Evolutionary conservation across 2,329 filamentous ascomycete species (phyloP), one percentile per base, ranked within the genome.

Genomic region (Penicillium paneum): DNA sequence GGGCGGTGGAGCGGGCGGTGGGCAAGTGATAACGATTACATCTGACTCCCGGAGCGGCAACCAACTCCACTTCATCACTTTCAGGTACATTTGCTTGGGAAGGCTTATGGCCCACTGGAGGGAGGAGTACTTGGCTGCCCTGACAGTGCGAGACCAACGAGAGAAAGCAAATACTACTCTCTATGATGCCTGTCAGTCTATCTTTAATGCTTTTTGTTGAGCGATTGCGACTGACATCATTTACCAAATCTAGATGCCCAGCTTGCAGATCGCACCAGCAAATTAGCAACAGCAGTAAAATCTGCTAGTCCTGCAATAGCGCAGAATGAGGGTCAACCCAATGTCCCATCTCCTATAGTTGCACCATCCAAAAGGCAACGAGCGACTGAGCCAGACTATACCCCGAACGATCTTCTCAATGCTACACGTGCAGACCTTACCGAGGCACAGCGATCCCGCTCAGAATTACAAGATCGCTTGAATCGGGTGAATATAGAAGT

Each of bases 111-210:
- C 84, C 60, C 83, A 83, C 77, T 95, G 92, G 89, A 83, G 87
- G 67, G 85, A 89, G 62, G 89, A 95, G 67, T 97, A 96, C 72
- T 79, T 90, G 58, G 79, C 83, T 58, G 87, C 88, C 61, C 80
- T 97, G 61, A 82, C 85, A 63, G 86, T 88, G 65, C 80, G 85
- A 60, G 89, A 90, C 65, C 81, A 85, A 67, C 81, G 84, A 59
- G 88, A 91, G 67, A 81, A 84, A 67, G 79, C 79, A 54, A 83
- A 86, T 63, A 76, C 79, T 66, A 81, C 85, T 49, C 82, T 95
- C 57, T 88, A 96, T 66, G 82, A 91, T 70, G 87, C 89, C 58
- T 96, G 92, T 96, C 67, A 52, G 70, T 47, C 35, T 53, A 38
- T 3, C 17, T 29, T 8, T 39, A 34, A 17, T 48, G 39, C 36